Conservation (phyloP, 345 rosid species). For the Populus pruinosa region DNA sequence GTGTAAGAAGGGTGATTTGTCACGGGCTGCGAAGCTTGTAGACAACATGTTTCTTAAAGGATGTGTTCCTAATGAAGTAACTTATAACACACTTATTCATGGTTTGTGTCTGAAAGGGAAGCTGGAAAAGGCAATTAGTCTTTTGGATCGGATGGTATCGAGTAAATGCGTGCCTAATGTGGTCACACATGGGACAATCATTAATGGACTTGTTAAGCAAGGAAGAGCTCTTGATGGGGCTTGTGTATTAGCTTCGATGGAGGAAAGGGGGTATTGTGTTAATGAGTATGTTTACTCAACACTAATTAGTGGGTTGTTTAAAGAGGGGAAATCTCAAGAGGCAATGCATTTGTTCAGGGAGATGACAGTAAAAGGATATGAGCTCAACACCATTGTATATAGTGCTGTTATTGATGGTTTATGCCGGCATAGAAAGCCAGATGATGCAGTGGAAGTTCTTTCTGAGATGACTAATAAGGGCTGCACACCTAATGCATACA, state of each 20-base stretch:
- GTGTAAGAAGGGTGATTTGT: conserved; percentile 76
- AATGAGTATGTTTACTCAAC: conserved; percentile 67
- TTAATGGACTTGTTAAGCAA: conserved; percentile 79
- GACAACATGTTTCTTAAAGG: conserved; percentile 95
- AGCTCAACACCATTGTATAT: conserved; percentile 59
- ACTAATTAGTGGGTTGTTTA: conserved; percentile 78
- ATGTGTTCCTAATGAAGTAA: conserved; percentile 68
- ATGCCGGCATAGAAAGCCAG: conserved; percentile 59
- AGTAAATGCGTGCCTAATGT: conserved; percentile 70
- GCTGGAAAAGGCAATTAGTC: conserved; percentile 80
- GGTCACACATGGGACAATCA: conserved; percentile 73
- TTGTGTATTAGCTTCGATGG: conserved; percentile 52
- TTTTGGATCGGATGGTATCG: conserved; percentile 70
- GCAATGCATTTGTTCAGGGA: conserved; percentile 63
- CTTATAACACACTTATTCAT: conserved; percentile 87
- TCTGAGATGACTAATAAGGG: conserved; percentile 53
- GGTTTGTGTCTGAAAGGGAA: conserved; percentile 80
- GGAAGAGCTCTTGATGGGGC: conserved; percentile 58
- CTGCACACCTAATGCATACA: conserved; percentile 68
- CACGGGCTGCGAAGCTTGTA: conserved; percentile 71
- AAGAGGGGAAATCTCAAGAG: conserved; percentile 61
- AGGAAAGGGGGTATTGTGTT: conserved; percentile 62
- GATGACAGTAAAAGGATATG: conserved; percentile 51
- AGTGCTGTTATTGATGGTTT: conserved; percentile 76
- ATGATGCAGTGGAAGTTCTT: conserved; percentile 61